A percentile compares a stretch with the other conserved stretches of the same genome.
Conservation (phyloP, 2,329 filamentous ascomycete genomes). For the Lasiodiplodia sp. region DNA sequence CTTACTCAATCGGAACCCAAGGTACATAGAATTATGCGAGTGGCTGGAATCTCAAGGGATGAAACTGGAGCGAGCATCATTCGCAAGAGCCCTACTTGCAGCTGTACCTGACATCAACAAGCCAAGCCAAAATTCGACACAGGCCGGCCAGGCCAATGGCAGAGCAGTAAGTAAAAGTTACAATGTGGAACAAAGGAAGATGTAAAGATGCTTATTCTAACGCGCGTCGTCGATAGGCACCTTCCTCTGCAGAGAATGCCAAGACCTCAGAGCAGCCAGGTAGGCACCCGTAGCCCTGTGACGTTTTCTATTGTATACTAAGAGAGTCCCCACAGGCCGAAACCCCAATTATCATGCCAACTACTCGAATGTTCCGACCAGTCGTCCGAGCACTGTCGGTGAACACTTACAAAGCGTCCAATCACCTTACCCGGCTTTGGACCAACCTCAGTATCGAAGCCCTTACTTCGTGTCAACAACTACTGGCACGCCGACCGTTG, state of each 20-base stretch:
- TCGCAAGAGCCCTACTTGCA: slow-evolving; percentile 60
- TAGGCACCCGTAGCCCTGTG: neutral
- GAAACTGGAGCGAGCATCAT: slow-evolving; percentile 58
- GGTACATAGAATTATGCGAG: slow-evolving; percentile 63
- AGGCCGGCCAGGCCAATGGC: neutral
- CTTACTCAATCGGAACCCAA: slow-evolving; percentile 62
- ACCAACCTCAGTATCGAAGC: slow-evolving; percentile 15
- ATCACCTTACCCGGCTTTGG: neutral
- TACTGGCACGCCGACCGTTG: neutral
- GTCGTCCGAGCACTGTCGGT: neutral
- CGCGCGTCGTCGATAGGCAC: neutral
- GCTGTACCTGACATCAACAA: slow-evolving; percentile 52
- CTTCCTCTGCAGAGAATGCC: neutral
- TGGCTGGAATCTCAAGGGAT: slow-evolving; percentile 59
- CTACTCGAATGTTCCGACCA: neutral
- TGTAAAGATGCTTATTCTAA: neutral
- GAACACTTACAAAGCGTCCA: neutral
- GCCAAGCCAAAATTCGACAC: neutral
- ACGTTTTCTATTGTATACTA: neutral
- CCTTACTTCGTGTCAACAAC: slow-evolving; percentile 25
- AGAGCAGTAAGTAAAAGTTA: neutral
- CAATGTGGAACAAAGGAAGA: neutral
- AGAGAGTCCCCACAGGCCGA: neutral
- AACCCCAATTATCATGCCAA: neutral
- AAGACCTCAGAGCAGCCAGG: neutral